A percentile compares a stretch with the other conserved stretches of the same genome.
Evolutionary conservation across 768 basidiomycete genomes (phyloP).

Genomic region (Boletellus emodensis): DNA sequence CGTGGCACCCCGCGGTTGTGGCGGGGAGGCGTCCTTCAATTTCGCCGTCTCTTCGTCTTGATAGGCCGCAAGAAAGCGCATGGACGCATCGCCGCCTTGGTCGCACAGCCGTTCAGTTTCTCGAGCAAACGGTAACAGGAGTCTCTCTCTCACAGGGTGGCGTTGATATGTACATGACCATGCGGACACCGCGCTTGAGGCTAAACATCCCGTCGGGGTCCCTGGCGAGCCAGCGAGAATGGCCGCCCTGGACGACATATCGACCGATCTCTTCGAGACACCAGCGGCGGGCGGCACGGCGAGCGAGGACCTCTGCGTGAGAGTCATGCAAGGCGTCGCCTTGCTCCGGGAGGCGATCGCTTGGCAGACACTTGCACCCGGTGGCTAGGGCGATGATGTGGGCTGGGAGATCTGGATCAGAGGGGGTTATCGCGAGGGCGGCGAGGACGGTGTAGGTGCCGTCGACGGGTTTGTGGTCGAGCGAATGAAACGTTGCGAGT

Average conservation of each 20-base stretch:
- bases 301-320: constrained; percentile 90
- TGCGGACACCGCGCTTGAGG: constrained; percentile 42
- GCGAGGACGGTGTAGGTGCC: constrained; percentile 65
- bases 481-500: constrained; percentile 40
- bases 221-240: constrained; percentile 49
- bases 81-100: constrained; percentile 88
- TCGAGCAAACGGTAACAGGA: constrained; percentile 34
- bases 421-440: constrained; percentile 45
- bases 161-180: constrained; percentile 77
- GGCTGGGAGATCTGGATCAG: constrained; percentile 15
- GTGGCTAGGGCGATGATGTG: constrained; percentile 72
- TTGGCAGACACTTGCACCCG: constrained; percentile 84
- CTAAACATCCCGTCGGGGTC: constrained; percentile 38
- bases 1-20: constrained; percentile 30
- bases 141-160: constrained; percentile 46
- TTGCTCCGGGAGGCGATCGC: constrained; percentile 48
- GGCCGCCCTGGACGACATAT: constrained; percentile 15
- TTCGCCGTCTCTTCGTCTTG: constrained; percentile 73
- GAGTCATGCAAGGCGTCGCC: constrained; percentile 86
- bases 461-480: constrained; percentile 48
- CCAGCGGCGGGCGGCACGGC: constrained; percentile 77
- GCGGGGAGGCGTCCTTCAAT: constrained; percentile 52
- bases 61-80: constrained; percentile 63
- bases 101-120: constrained; percentile 36
- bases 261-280: constrained; percentile 62